Conservation (phyloP, 2,329 filamentous ascomycete genomes). For the Fusarium phyllophilum region DNA sequence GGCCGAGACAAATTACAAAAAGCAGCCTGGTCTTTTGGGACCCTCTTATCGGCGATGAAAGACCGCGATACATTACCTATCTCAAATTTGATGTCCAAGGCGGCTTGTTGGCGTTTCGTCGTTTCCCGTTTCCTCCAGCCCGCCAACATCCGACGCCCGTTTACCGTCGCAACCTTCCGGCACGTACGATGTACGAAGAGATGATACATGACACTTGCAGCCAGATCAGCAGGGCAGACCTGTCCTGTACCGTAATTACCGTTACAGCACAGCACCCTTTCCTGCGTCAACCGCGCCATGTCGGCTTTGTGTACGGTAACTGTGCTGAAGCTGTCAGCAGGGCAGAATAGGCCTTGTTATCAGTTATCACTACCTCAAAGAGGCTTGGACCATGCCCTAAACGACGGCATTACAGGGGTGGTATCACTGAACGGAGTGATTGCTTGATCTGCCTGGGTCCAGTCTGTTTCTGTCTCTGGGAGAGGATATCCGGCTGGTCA, state of each 20-base stretch:
- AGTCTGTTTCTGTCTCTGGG: not conserved
- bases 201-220: conserved; percentile 29
- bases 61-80: conserved; percentile 4
- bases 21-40: conserved; percentile 3
- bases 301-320: conserved; percentile 21
- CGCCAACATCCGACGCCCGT: conserved; percentile 27
- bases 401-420: conserved; percentile 19
- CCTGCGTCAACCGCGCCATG: conserved; percentile 30
- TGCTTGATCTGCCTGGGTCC: conserved; percentile 1
- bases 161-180: conserved; percentile 34
- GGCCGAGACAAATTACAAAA: conserved; percentile 18
- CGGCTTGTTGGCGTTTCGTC: conserved; percentile 2
- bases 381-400: conserved; percentile 30
- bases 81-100: not conserved
- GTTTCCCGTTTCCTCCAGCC: conserved; percentile 17
- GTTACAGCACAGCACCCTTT: conserved; percentile 18
- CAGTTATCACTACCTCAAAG: conserved; percentile 30
- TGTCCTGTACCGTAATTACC: conserved; percentile 18
- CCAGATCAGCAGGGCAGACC: conserved; percentile 16
- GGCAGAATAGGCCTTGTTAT: conserved; percentile 28
- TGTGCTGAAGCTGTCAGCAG: conserved; percentile 11
- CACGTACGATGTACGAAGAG: conserved; percentile 36
- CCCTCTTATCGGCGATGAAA: conserved; percentile 11
- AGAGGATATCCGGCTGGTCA: not conserved
- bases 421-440: conserved; percentile 20